Conservation (phyloP, 768 basidiomycete species). For the Tricholoma sp. region DNA sequence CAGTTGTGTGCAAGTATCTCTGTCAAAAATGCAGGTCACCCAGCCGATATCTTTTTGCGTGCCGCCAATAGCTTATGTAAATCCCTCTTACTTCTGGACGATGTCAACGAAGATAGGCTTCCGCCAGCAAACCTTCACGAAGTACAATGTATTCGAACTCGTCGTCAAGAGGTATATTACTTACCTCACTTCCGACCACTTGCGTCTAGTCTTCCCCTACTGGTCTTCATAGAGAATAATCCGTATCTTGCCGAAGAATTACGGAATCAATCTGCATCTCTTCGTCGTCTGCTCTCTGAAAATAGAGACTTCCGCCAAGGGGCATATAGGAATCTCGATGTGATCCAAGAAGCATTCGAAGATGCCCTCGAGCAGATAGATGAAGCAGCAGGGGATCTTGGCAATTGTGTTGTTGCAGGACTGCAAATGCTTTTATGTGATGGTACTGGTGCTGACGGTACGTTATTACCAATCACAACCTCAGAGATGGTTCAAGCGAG, state of each 20-base stretch:
- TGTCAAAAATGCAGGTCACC: conserved; percentile 29
- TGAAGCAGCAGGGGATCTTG: conserved; percentile 41
- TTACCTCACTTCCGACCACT: conserved; percentile 63
- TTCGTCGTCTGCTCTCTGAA: conserved; percentile 58
- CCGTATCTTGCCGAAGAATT: conserved; percentile 43
- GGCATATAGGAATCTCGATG: conserved; percentile 70
- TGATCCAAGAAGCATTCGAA: conserved; percentile 67
- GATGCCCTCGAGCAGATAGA: conserved; percentile 47
- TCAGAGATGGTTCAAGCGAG: neutral
- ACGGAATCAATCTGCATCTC: conserved; percentile 39
- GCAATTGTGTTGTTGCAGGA: conserved; percentile 61
- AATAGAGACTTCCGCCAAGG: conserved; percentile 68
- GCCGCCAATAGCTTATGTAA: conserved; percentile 63
- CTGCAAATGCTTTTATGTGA: conserved; percentile 65
- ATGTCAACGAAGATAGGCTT: conserved; percentile 31
- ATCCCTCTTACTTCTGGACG: conserved; percentile 51
- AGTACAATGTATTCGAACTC: conserved; percentile 63
- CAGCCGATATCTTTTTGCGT: conserved; percentile 48
- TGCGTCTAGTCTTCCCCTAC: conserved; percentile 57
- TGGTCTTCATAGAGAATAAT: conserved; percentile 70
- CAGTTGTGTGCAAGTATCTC: conserved; percentile 41
- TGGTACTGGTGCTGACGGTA: conserved; percentile 46
- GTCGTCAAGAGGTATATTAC: conserved; percentile 62
- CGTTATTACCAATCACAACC: neutral
- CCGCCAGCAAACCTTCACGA: conserved; percentile 54